Base-by-base conservation (phyloP, 495 filamentous ascomycete genomes). In the Xylaria nigripes region DNA sequence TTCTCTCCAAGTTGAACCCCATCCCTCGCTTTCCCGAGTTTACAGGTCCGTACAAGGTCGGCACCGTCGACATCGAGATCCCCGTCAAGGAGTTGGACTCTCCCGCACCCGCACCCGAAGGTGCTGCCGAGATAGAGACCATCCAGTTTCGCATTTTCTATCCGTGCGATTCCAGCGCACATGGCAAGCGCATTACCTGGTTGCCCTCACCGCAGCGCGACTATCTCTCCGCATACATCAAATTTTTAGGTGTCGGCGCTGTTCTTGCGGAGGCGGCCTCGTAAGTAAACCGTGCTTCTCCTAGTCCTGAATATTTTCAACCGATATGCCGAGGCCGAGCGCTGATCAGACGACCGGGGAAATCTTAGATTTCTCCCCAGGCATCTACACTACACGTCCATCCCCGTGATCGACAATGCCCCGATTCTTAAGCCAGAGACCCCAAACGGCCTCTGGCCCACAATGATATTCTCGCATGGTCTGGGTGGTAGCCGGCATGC, bases 391-490 rank as follows among this genome's bases (percentile, higher is more conserved):
- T 86, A 83, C 64, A 82, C 84, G 45, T 76, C 81, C 0, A 82
- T 76, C 64, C 64, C 72, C 54, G 68, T 72, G 57, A 48, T 72
- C 61, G 66, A 79, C 65, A 69, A 73, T 58, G 68, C 74, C 52
- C 52, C 62, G 1, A 47, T 74, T 2, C 66, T 67, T 22, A 32
- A 60, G 10, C 61, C 64, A 6, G 59, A 68, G 23, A 62, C 57
- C 42, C 54, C 67, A 5, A 55, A 69, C 46, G 59, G 65, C 19
- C 70, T 79, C 72, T 89, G 87, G 82, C 87, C 87, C 1, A 86
- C 87, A 0, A 79, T 86, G 70, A 73, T 92, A 29, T 90, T 92
- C 68, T 89, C 86, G 9, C 87, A 92, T 62, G 87, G 87, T 3
- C 73, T 91, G 2, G 88, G 84, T 3, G 87, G 87, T 16, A 81